Percentiles rank a stretch among this genome's conserved stretches.
Conservation (phyloP, 352 stramenopile species). For the Plasmopara viticola region DNA sequence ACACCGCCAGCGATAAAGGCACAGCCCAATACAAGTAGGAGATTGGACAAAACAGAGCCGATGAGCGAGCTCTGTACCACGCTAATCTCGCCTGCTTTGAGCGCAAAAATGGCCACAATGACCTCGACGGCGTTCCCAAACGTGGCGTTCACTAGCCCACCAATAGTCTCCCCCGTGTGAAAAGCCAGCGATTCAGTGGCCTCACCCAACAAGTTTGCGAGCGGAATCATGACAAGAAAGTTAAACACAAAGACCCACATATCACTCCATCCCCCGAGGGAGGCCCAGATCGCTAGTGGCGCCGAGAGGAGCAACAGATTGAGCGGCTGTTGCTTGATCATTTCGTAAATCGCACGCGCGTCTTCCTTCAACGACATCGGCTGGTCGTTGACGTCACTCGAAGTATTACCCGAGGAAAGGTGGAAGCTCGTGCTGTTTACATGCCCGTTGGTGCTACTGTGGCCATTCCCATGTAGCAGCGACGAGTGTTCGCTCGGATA, state of each 20-base stretch:
- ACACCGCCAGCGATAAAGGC: slow-evolving; percentile 91
- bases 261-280: slow-evolving; percentile 57
- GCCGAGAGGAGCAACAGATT: slow-evolving; percentile 60
- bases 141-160: slow-evolving; percentile 96
- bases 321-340: slow-evolving; percentile 49
- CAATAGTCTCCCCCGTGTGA: slow-evolving; percentile 96
- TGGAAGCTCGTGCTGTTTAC: slow-evolving; percentile 7
- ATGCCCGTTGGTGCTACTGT: slow-evolving; percentile 15
- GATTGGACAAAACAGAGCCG: slow-evolving; percentile 96
- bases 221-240: slow-evolving; percentile 95
- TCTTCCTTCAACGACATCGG: slow-evolving; percentile 29
- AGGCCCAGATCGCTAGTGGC: slow-evolving; percentile 65
- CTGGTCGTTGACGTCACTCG: slow-evolving; percentile 5
- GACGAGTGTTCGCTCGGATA: slow-evolving; percentile 33
- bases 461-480: slow-evolving; percentile 26
- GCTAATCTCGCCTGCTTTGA: slow-evolving; percentile 90
- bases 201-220: slow-evolving; percentile 94
- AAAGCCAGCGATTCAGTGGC: slow-evolving; percentile 95
- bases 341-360: slow-evolving; percentile 31
- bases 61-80: slow-evolving; percentile 96
- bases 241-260: slow-evolving; percentile 91
- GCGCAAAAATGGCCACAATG: slow-evolving; percentile 93
- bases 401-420: slow-evolving; percentile 2
- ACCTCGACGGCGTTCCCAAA: slow-evolving; percentile 98
- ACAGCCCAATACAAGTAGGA: slow-evolving; percentile 95